Conservation (phyloP, 2,329 filamentous ascomycete genomes). For the Sporothrix euskadiensis region DNA sequence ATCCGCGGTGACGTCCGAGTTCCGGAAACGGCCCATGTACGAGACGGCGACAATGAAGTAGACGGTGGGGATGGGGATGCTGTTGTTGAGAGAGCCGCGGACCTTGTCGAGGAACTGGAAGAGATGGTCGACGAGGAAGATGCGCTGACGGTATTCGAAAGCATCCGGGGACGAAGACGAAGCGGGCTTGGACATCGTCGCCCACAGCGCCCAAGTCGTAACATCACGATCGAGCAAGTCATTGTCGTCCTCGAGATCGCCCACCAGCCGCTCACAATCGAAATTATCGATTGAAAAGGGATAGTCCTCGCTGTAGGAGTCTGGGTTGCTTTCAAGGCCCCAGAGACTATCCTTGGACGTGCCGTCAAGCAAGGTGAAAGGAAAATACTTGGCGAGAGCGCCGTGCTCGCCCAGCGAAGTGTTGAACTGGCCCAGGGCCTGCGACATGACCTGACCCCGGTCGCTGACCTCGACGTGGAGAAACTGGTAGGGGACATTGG, state of each 20-base stretch:
- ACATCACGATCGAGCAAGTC: background rate
- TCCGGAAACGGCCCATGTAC: constrained; percentile 17
- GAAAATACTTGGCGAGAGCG: constrained; percentile 24
- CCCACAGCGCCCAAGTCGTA: constrained; percentile 28
- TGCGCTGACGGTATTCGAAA: constrained; percentile 19
- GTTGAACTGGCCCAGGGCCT: background rate
- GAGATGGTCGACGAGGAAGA: constrained; percentile 24
- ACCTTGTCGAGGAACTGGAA: constrained; percentile 15
- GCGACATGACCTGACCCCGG: background rate
- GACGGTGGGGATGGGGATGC: background rate
- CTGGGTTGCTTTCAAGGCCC: background rate
- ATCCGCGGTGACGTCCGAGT: background rate
- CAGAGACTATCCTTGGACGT: background rate
- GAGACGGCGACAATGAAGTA: constrained; percentile 30
- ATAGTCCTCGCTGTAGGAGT: constrained; percentile 18
- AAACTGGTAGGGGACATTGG: constrained; percentile 28
- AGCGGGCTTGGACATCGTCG: background rate
- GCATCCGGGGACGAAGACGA: too few species aligned
- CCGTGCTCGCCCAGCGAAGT: constrained; percentile 13
- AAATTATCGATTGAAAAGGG: constrained; percentile 32
- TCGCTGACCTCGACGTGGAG: constrained; percentile 28
- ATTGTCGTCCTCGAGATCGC: constrained; percentile 27
- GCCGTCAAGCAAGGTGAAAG: background rate
- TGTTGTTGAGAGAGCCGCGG: background rate
- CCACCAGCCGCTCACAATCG: constrained; percentile 28